Base-by-base conservation (phyloP, 78 protist species). In the Dictyostelium intermedium region DNA sequence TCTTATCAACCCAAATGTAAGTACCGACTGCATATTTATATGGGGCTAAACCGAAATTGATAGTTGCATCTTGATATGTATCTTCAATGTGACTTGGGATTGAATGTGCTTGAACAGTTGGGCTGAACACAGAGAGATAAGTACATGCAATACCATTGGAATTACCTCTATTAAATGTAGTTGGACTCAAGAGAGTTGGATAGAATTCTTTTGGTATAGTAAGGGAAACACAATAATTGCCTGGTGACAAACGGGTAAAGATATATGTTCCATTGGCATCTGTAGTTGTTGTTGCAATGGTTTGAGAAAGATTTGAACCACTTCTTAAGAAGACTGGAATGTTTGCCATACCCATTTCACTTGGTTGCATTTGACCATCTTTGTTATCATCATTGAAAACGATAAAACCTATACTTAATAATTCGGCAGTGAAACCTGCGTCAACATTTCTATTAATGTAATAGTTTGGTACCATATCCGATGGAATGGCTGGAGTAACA, bases 1-100 rank as follows among this genome's bases (percentile, higher is more conserved):
- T 80, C 2, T n/a, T 32, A 66, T 91, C 95, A 41, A 25, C 18
- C 50, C 53, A 91, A 37, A 78, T 61, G 41, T 32, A 74, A 14
- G 45, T 76, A 61, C 95, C 95, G 30, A 91, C 39, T 4, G 84
- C 72, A 27, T 45, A 91, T 25, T 11, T 45, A 20, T 66, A 27
- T 63, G 70, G 63, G 3, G 25, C 43, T 16, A 91, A 13, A 80
- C 95, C 95, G 32, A 77, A 77, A 37, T 83, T 66, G 27, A 37
- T 27, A 41, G 25, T 32, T 2, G 66, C 77, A 41, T 83, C 50
- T 77, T 77, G 82, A 72, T 66, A 66, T 5, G 27, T 13, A 39
- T 60, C 56, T 23, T 83, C 89, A 18, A 25, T 39, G 23, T 27
- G 45, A 60, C 56, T 30, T 83, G 89, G 89, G 14, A 41, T 25